A percentile compares a stretch with the other conserved stretches of the same genome.
Conservation (phyloP, 176 grass and related monocot species). For the Carex pumila region DNA sequence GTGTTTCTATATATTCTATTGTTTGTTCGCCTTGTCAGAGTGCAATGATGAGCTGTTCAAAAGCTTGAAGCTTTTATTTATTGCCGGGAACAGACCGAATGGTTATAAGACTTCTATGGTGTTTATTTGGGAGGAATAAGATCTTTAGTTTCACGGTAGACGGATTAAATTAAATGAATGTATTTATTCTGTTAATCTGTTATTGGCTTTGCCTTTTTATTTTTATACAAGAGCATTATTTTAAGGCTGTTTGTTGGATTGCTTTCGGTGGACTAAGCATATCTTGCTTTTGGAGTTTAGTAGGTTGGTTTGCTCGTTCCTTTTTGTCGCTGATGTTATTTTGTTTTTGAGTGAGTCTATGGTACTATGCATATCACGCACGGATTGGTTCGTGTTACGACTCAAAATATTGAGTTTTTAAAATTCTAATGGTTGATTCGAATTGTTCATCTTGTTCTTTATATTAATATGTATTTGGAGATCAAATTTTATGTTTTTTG, state of each 20-base stretch:
- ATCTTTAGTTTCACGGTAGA: constrained; percentile 15
- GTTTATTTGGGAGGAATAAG: constrained; percentile 18
- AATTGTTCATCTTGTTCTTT: too few species aligned
- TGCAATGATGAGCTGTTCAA: constrained; percentile 13
- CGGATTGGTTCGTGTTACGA: too few species aligned
- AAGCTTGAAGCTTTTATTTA: constrained; percentile 13
- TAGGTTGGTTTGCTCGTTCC: neutral
- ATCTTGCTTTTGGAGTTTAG: neutral
- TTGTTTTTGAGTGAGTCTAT: too few species aligned
- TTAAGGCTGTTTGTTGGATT: neutral
- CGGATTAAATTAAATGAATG: constrained; percentile 16
- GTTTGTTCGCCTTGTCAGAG: constrained; percentile 2
- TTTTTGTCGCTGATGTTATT: neutral
- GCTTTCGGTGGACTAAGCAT: neutral
- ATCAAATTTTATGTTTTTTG: too few species aligned
- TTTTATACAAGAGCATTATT: neutral
- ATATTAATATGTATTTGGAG: too few species aligned
- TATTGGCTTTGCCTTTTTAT: neutral
- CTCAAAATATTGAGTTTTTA: too few species aligned
- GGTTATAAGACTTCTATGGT: constrained; percentile 11
- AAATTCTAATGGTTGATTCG: too few species aligned
- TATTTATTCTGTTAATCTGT: constrained; percentile 7
- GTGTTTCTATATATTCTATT: constrained; percentile 17
- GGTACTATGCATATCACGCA: too few species aligned
- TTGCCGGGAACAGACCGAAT: neutral